Conservation (phyloP, 164 flowering plant genomes). For the Protea cynaroides region DNA sequence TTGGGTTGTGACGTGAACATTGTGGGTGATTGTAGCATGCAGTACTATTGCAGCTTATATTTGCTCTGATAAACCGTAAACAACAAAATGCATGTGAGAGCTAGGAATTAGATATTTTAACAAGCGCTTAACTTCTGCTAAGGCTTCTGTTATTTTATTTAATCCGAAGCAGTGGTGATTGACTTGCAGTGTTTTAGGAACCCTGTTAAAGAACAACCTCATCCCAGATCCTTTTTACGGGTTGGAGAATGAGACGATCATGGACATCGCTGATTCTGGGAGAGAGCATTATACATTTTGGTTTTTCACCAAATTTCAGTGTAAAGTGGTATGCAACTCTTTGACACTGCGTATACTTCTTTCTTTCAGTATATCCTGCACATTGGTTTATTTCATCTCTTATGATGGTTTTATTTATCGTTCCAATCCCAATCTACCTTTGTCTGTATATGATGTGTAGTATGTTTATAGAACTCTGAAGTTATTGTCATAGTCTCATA, state of each 20-base stretch:
- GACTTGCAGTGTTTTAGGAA: slow-evolving; percentile 72
- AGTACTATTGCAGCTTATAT: background rate
- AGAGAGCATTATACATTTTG: slow-evolving; percentile 94
- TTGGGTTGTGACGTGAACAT: background rate
- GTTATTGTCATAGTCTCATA: too few species aligned
- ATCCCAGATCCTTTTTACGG: slow-evolving; percentile 98
- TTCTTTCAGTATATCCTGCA: background rate
- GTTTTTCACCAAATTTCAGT: slow-evolving; percentile 80
- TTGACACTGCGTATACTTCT: background rate
- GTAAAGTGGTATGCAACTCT: slow-evolving; percentile 53
- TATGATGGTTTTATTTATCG: background rate
- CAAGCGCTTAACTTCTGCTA: background rate
- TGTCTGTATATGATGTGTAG: background rate
- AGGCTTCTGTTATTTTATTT: background rate
- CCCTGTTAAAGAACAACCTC: slow-evolving; percentile 72
- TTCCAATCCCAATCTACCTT: background rate
- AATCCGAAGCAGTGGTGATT: slow-evolving; percentile 7
- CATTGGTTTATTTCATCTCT: background rate
- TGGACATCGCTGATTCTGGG: slow-evolving; percentile 94
- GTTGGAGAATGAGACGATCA: slow-evolving; percentile 67
- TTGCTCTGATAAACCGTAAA: background rate
- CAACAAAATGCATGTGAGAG: background rate
- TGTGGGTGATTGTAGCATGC: background rate
- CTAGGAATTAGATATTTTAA: background rate
- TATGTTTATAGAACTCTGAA: too few species aligned